Base-by-base conservation (phyloP, 306 rosid species). In the Aeschynomene evenia region DNA sequence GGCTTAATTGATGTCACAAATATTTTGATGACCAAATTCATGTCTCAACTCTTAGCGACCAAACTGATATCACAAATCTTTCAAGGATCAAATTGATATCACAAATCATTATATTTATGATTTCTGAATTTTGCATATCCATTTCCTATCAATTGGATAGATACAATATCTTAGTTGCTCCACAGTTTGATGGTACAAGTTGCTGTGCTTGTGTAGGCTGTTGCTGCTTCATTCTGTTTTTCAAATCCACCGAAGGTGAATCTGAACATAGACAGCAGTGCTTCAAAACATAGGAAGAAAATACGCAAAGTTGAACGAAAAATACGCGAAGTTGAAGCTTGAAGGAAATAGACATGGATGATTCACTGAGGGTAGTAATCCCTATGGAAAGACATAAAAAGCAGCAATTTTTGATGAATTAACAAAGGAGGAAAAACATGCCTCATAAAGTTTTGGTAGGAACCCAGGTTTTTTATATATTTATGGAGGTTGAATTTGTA, bases 201-300 rank as follows among this genome's bases (percentile, higher is more conserved):
- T 77, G 33, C 22, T 66, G 64, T 37, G 15, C 42, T 61, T 68
- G 68, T 13, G n/a, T 85, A 93, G 98, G 98, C 86, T 19, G 89
- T 90, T 50, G 96, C 91, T 23, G 79, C 82, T 23, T 94, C 98
- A 2, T 94, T 94, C 72, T 81, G 98, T 80, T 90, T 94, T 70
- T 75, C 95, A 24, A 88, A 87, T 69, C 98, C 98, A 10, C 97
- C 98, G 0, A 90, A 87, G 85, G 85, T 94, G 60, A 85, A 61
- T 80, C 75, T 94, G 51, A 83, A 87, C 85, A 73, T 94, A 51
- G 95, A 90, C 74, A 94, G 97, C 80, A 80, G 69, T 66, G 92
- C 96, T 51, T 88, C 98, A 2, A 90, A 88, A 81, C 81, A 82
- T 67, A 87, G 89, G 72, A 87, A 83, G 84, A 88, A 77, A 71